Evolutionary conservation across 495 filamentous ascomycete genomes (phyloP).

Genomic region (Penicillium dipodomyicola): DNA sequence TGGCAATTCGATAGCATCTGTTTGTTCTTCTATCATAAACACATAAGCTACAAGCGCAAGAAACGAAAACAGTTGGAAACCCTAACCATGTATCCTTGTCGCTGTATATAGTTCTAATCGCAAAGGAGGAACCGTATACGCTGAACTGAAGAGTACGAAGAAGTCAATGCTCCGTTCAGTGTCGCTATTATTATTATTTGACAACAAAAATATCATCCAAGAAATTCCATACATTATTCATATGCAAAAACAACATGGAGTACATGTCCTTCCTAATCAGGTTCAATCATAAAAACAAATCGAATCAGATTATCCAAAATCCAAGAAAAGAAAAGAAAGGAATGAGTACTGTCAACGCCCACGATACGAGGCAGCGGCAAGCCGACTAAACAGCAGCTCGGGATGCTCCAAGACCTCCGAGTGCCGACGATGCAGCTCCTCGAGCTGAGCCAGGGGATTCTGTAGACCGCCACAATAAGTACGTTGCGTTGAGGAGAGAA

Average conservation of each 20-base stretch:
- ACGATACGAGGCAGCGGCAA: neutral
- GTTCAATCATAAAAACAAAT: neutral
- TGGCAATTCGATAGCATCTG: neutral
- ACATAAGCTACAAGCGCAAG: neutral
- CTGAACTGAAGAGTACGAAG: neutral
- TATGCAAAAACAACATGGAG: conserved; percentile 9
- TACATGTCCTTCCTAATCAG: conserved; percentile 1
- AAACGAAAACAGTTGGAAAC: neutral
- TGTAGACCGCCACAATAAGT: conserved; percentile 62
- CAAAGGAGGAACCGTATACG: too few relatives aligned
- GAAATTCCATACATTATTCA: conserved; percentile 13
- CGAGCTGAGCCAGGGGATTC: conserved; percentile 68
- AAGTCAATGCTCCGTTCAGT: neutral
- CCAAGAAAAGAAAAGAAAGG: neutral
- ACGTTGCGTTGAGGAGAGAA: conserved; percentile 51
- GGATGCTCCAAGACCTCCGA: conserved; percentile 52
- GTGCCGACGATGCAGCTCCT: conserved; percentile 64
- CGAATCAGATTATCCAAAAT: neutral
- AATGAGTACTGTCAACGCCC: neutral
- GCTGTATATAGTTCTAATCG: neutral
- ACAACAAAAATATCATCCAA: neutral
- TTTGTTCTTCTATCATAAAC: neutral
- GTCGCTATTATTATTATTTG: conserved; percentile 4
- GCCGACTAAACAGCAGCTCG: conserved; percentile 18
- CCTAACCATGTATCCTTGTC: too few relatives aligned